Conservation (phyloP, 306 rosid species). For the Castanea crenata region DNA sequence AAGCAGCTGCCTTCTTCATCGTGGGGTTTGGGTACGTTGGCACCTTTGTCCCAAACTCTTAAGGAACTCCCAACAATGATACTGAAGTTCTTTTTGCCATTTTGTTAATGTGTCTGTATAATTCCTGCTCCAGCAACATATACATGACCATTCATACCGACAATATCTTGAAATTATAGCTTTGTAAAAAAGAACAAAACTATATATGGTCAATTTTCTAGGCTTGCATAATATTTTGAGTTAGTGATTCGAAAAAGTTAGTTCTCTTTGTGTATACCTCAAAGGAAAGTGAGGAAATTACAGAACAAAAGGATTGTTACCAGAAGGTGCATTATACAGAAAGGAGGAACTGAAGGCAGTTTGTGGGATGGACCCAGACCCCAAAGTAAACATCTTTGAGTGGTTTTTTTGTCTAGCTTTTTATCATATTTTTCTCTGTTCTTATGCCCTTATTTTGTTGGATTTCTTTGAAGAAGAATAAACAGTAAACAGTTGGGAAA, state of each 20-base stretch:
- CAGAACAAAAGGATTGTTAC: conserved; percentile 33
- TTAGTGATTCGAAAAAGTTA: conserved; percentile 31
- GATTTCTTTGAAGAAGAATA: conserved; percentile 5
- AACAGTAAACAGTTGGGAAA: neutral
- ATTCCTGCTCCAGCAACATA: conserved; percentile 23
- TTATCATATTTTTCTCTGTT: neutral
- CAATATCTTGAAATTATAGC: conserved; percentile 22
- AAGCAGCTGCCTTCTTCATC: conserved; percentile 69
- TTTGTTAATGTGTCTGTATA: conserved; percentile 14
- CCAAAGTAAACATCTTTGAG: conserved; percentile 24
- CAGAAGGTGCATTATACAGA: conserved; percentile 32
- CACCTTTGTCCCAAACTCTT: conserved; percentile 66
- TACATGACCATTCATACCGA: conserved; percentile 23
- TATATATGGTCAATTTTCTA: conserved; percentile 40
- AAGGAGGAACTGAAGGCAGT: conserved; percentile 14
- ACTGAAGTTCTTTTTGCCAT: conserved; percentile 14
- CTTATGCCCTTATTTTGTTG: neutral
- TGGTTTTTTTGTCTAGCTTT: conserved; percentile 5
- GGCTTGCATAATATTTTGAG: conserved; percentile 42
- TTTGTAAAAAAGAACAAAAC: conserved; percentile 34
- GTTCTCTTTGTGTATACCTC: conserved; percentile 54
- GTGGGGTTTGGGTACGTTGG: conserved; percentile 82
- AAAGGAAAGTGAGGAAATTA: conserved; percentile 38
- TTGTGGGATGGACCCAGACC: conserved; percentile 12
- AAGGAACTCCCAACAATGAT: conserved; percentile 16